These are phyloP conservation scores for Phoma sp. DNA, from an alignment of 2,329 filamentous ascomycete genomes.

Conservation along the genomic window DNA sequence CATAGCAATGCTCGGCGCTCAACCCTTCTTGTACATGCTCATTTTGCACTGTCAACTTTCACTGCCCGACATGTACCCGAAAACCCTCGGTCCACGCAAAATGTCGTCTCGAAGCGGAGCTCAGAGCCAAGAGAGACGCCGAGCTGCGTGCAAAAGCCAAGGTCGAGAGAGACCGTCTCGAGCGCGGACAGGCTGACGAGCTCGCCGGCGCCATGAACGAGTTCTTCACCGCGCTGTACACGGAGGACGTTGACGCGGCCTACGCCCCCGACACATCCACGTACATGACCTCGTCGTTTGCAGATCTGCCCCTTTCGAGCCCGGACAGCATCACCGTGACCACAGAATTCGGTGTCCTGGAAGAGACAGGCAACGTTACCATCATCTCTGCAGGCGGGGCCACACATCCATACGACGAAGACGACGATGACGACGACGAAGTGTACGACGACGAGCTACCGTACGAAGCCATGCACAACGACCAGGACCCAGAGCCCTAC, in stretches of 20 bases:
- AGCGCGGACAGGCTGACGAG: slow-evolving; percentile 44
- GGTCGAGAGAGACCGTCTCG: slow-evolving; percentile 41
- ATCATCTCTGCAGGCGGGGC: slow-evolving; percentile 36
- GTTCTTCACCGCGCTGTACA: slow-evolving; percentile 40
- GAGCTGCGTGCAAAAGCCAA: slow-evolving; percentile 38
- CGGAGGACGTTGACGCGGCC: slow-evolving; percentile 8
- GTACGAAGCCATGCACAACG: background rate
- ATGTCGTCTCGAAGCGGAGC: slow-evolving; percentile 47
- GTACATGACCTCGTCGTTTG: slow-evolving; percentile 10
- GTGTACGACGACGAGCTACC: background rate
- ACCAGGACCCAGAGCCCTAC: background rate
- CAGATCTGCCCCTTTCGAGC: slow-evolving; percentile 30
- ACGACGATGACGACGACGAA: slow-evolving; percentile 20
- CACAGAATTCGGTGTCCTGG: slow-evolving; percentile 42
- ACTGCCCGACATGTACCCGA: slow-evolving; percentile 47
- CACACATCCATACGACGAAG: background rate
- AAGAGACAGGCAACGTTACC: slow-evolving; percentile 41
- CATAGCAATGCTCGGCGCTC: slow-evolving; percentile 38
- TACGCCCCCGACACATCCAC: background rate
- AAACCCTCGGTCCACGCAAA: slow-evolving; percentile 43
- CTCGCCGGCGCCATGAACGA: slow-evolving; percentile 45
- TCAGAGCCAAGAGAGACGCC: slow-evolving; percentile 38
- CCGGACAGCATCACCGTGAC: slow-evolving; percentile 45
- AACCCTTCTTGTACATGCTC: slow-evolving; percentile 47
- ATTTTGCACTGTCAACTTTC: slow-evolving; percentile 48